Evolutionary conservation across 2,329 filamentous ascomycete species (phyloP), one percentile per base, ranked within the genome.

Genomic region (Tolypocladium nubicola): DNA sequence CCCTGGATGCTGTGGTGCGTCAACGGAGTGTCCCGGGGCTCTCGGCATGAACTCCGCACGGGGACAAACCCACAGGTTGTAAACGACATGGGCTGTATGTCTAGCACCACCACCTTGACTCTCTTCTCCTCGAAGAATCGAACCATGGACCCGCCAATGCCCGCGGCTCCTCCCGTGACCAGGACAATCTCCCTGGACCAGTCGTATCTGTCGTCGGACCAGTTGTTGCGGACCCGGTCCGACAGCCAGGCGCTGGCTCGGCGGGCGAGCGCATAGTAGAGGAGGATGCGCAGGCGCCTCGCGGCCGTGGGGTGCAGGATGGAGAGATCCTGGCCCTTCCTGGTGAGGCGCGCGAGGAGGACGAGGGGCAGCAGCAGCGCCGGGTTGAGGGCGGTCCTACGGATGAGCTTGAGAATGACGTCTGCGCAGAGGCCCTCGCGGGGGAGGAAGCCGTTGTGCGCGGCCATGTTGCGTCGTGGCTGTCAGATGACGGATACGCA

Each of bases 151-250:
- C 79, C 82, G 16, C 89, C 89, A 65, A 93, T 90, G 0, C 89
- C 89, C 57, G 83, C 82, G 47, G 85, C 84, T 9, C 89, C 89
- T 9, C 89, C 88, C 0, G 89, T 92, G 23, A 92, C 78, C 49
- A 91, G 75, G 3, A 89, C 84, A 54, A 91, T 78, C 72, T 91
- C 88, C 55, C 78, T 79, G 26, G 76, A 72, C 86, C 87, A 90
- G 67, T 84, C 78, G 70, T 86, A 87, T 45, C 67, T 71, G 60
- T 73, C 70, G 39, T 64, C 52, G 23, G 66, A 61, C 70, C 71
- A 72, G 53, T 73, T 72, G 60, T 73, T 72, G 57, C 65, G 66
- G 33, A 65, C 62, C 58, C 64, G 66, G 40, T 70, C 68, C 19
- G 70, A 73, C 45, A 67, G 56, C 66, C 68, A 73, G 30, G 59